A percentile compares a stretch with the other conserved stretches of the same genome.
These are phyloP conservation scores for Entomortierella beljakovae DNA, from an alignment of 192 early-diverging fungal genomes.

Conservation along the genomic window DNA sequence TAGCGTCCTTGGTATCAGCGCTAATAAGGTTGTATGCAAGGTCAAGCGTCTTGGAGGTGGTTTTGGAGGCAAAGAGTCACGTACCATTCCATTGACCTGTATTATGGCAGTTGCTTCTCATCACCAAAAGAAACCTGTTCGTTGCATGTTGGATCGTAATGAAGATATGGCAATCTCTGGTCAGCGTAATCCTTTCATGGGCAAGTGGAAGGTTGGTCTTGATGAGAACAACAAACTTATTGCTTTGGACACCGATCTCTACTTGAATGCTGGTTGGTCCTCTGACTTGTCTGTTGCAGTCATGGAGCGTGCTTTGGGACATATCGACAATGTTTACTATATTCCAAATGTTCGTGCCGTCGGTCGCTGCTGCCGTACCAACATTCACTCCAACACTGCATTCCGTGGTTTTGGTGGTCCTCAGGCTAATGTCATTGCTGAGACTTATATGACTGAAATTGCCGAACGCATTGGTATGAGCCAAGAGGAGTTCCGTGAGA, in stretches of 20 bases:
- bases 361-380: constrained; percentile 84
- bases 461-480: constrained; percentile 74
- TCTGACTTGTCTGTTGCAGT: constrained; percentile 74
- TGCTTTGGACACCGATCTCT: constrained; percentile 70
- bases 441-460: constrained; percentile 82
- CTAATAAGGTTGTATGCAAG: constrained; percentile 76
- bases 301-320: constrained; percentile 79
- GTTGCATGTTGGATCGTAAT: constrained; percentile 85
- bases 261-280: constrained; percentile 75
- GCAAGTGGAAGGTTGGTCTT: constrained; percentile 81
- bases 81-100: constrained; percentile 72
- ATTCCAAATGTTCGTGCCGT: constrained; percentile 74
- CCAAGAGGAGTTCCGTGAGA: constrained; percentile 71
- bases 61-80: constrained; percentile 85
- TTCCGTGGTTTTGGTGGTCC: constrained; percentile 90
- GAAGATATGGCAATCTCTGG: constrained; percentile 85
- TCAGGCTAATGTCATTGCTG: constrained; percentile 86
- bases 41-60: constrained; percentile 92
- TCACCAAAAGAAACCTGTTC: constrained; percentile 73
- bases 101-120: constrained; percentile 77
- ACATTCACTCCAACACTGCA: constrained; percentile 88
- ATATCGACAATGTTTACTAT: constrained; percentile 84
- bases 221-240: constrained; percentile 72
- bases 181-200: constrained; percentile 85
- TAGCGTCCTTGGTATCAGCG: constrained; percentile 75